phyloP scores from a whole-genome alignment of 257 asterid species.

The Parsonsia alboflavescens region DNA sequence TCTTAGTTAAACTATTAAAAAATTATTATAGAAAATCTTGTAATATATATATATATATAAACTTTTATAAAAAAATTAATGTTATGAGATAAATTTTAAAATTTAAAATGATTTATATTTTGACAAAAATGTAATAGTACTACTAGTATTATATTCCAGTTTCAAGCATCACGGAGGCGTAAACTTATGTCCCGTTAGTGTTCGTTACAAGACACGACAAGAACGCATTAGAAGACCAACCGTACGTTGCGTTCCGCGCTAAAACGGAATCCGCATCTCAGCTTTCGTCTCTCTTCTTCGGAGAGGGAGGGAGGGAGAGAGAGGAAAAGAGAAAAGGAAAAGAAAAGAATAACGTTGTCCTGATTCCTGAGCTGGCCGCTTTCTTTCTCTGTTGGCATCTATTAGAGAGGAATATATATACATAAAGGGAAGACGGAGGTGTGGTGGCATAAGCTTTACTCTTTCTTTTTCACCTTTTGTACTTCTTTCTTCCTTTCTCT shows the following conservation, averaged over 20 bases:
- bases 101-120: no score
- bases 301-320: not conserved
- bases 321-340: not conserved
- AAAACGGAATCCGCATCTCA: slow-evolving; percentile 21
- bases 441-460: slow-evolving; percentile 8
- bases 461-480: slow-evolving; percentile 1
- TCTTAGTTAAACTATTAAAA: no score
- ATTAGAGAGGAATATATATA: not conserved
- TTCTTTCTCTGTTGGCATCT: not conserved
- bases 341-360: slow-evolving; percentile 24
- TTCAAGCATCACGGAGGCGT: not conserved
- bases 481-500: no score
- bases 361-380: slow-evolving; percentile 11
- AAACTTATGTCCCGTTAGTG: not conserved
- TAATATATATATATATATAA: no score
- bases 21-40: no score
- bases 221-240: not conserved
- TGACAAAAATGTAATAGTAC: no score
- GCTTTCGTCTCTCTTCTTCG: not conserved
- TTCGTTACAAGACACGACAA: slow-evolving; percentile 7
- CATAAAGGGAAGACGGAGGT: not conserved
- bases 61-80: no score
- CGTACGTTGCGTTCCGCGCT: slow-evolving; percentile 28
- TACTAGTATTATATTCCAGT: no score
- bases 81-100: no score